Conservation (phyloP, 2,329 filamentous ascomycete species). For the Byssoonygena ceratinophila region DNA sequence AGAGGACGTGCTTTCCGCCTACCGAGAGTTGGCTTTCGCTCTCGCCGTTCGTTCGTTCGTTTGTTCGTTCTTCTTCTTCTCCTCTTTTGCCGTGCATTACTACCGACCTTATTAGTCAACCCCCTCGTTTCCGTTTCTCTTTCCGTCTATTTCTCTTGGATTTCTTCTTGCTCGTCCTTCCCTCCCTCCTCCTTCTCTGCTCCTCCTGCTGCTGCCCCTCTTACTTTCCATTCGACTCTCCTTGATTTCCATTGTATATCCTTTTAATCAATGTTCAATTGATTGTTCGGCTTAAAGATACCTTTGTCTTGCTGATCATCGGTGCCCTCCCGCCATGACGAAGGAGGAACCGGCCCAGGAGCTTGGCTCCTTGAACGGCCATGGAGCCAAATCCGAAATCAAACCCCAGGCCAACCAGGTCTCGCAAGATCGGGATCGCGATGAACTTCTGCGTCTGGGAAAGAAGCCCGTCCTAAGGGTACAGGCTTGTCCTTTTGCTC, state of each 20-base stretch:
- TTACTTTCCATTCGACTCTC: neutral
- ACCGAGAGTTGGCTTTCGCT: neutral
- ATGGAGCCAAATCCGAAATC: constrained; percentile 5
- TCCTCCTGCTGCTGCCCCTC: neutral
- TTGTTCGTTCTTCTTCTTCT: neutral
- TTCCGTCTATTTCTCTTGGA: neutral
- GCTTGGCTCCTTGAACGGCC: constrained; percentile 7
- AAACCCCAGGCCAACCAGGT: neutral
- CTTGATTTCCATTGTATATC: neutral
- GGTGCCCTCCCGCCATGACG: neutral
- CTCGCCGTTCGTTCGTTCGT: neutral
- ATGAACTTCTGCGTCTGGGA: constrained; percentile 31
- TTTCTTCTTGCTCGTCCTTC: neutral
- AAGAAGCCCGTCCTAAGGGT: constrained; percentile 37
- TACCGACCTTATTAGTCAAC: neutral
- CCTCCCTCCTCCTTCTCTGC: too few species aligned
- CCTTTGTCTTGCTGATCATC: neutral
- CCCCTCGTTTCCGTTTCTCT: neutral
- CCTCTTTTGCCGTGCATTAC: neutral
- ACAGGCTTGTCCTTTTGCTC: constrained; percentile 20
- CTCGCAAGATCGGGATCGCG: constrained; percentile 22
- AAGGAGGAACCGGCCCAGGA: constrained; percentile 7
- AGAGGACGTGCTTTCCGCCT: constrained; percentile 1
- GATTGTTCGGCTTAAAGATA: neutral
- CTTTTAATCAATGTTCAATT: constrained; percentile 2